phyloP scores from a whole-genome alignment of 805 yeast genomes.

The Metschnikowia kunwiensis region DNA sequence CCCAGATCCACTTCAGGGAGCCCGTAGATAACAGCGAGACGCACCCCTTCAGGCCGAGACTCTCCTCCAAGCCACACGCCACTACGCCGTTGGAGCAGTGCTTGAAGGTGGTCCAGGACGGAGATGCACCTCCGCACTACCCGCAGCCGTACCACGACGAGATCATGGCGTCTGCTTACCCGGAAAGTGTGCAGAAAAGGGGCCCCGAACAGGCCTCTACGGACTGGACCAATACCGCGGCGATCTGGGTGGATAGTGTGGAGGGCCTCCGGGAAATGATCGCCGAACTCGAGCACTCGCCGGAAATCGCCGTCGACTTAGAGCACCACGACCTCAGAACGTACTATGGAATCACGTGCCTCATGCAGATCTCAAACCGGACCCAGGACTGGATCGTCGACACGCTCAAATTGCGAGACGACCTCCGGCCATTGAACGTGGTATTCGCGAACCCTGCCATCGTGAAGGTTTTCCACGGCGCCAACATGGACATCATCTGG shows the following conservation, averaged over 20 bases:
- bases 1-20: slow-evolving; percentile 59
- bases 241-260: slow-evolving; percentile 69
- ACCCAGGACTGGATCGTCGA: slow-evolving; percentile 86
- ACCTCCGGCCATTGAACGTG: slow-evolving; percentile 60
- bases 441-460: slow-evolving; percentile 80
- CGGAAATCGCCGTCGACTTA: slow-evolving; percentile 85
- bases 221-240: slow-evolving; percentile 63
- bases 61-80: slow-evolving; percentile 71
- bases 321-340: slow-evolving; percentile 95
- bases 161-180: slow-evolving; percentile 68
- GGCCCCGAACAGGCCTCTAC: slow-evolving; percentile 47
- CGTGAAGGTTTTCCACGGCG: slow-evolving; percentile 92
- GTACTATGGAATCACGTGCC: slow-evolving; percentile 83
- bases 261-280: slow-evolving; percentile 55
- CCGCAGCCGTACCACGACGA: slow-evolving; percentile 80
- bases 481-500: slow-evolving; percentile 96
- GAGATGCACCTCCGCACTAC: slow-evolving; percentile 27
- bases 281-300: slow-evolving; percentile 43
- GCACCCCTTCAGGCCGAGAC: slow-evolving; percentile 73
- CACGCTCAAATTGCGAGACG: slow-evolving; percentile 74
- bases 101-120: slow-evolving; percentile 15
- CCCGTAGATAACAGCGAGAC: slow-evolving; percentile 66
- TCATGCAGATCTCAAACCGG: slow-evolving; percentile 87
- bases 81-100: slow-evolving; percentile 54
- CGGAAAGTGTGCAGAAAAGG: slow-evolving; percentile 45